Conservation (phyloP, 2,329 filamentous ascomycete species). For the Fusarium cicatricum region DNA sequence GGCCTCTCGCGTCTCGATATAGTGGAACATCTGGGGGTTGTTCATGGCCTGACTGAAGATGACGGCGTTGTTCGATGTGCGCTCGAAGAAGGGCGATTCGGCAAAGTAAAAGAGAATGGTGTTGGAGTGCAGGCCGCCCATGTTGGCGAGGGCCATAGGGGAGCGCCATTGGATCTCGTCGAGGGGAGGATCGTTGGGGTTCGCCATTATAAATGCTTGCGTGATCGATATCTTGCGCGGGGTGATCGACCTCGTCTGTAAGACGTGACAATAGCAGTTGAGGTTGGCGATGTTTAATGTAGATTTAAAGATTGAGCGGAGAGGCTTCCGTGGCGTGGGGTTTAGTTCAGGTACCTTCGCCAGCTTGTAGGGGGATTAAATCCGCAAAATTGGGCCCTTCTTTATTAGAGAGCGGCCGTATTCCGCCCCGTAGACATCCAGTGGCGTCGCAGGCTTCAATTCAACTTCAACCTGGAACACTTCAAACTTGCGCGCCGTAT, state of each 20-base stretch:
- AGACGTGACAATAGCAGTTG: not conserved
- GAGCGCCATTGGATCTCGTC: constrained; percentile 75
- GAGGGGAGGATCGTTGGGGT: constrained; percentile 60
- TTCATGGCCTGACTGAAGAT: constrained; percentile 68
- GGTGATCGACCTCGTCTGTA: not conserved
- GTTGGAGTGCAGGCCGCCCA: constrained; percentile 70
- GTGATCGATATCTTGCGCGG: too few species aligned
- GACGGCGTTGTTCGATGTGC: constrained; percentile 72
- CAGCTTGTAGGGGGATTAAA: constrained; percentile 5
- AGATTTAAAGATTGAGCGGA: constrained; percentile 3
- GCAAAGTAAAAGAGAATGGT: constrained; percentile 74
- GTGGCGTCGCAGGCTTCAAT: constrained; percentile 7
- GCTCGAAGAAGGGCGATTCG: constrained; percentile 73
- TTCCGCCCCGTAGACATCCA: constrained; percentile 23
- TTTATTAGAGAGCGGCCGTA: constrained; percentile 15
- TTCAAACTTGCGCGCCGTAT: not conserved
- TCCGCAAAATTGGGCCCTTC: too few species aligned
- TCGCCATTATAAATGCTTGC: constrained; percentile 50
- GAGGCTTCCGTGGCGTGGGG: constrained; percentile 30
- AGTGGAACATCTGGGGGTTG: constrained; percentile 65
- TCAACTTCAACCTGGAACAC: not conserved
- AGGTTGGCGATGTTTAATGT: constrained; percentile 16
- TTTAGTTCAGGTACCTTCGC: constrained; percentile 15
- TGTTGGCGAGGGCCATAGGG: constrained; percentile 56
- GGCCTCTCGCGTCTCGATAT: constrained; percentile 67